Percentiles rank a stretch among this genome's conserved stretches.
Evolutionary conservation across 1,139 yeast species (phyloP).

Genomic region (Scheffersomyces illinoinensis): DNA sequence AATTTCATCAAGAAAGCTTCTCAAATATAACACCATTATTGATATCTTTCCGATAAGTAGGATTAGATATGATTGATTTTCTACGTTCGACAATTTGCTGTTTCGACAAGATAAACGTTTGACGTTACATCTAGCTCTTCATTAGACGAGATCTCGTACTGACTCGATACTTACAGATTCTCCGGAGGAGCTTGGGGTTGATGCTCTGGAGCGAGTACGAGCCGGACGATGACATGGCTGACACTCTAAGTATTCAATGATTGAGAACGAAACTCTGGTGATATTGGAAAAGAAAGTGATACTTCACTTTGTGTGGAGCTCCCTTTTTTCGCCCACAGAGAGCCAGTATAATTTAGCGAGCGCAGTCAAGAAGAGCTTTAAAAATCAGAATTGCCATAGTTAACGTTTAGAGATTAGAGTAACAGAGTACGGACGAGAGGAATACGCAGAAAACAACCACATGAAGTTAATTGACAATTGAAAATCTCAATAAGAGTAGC

Average conservation of each 20-base stretch:
- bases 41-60: no score
- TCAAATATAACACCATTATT: no score
- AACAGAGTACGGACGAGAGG: not conserved
- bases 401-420: not conserved
- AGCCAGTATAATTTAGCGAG: not conserved
- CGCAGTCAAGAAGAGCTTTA: not conserved
- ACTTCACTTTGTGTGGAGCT: not conserved
- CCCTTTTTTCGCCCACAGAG: not conserved
- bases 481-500: not conserved
- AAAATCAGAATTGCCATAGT: not conserved
- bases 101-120: not conserved
- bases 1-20: not conserved
- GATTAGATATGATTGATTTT: not conserved
- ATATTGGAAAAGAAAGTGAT: not conserved
- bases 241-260: not conserved
- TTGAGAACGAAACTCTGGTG: not conserved
- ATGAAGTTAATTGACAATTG: not conserved
- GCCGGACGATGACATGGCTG: constrained; percentile 21
- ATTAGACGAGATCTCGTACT: not conserved
- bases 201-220: constrained; percentile 49
- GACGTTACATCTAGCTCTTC: not conserved
- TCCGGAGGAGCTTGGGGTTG: constrained; percentile 60
- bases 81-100: not conserved
- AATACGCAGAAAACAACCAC: not conserved
- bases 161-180: constrained; percentile 52